Conservation (phyloP, 2,329 filamentous ascomycete genomes). For the Aspergillus luchuensis region DNA sequence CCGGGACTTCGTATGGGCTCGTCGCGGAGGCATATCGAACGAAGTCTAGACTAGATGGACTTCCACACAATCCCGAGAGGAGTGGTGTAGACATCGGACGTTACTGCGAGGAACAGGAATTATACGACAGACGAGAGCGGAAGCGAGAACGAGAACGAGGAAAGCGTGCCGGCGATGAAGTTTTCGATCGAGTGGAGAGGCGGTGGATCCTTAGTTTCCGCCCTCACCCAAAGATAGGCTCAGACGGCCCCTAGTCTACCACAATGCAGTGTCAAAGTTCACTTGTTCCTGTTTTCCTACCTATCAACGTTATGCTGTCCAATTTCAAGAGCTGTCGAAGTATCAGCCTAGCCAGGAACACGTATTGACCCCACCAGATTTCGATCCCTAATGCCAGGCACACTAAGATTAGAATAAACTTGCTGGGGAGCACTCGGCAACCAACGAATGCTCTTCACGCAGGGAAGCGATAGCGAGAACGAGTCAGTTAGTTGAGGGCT, state of each 20-base stretch:
- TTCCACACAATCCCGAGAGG: not conserved
- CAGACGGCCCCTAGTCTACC: no score
- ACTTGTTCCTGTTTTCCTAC: no score
- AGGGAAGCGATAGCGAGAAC: not conserved
- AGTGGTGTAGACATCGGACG: not conserved
- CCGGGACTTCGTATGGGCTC: slow-evolving; percentile 31
- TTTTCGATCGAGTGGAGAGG: not conserved
- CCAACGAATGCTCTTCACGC: not conserved
- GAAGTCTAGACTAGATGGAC: no score
- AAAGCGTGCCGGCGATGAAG: not conserved
- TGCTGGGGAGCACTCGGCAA: not conserved
- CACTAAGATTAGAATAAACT: no score
- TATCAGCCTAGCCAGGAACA: no score
- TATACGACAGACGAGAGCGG: not conserved
- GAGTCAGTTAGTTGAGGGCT: not conserved
- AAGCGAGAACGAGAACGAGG: not conserved
- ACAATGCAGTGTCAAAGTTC: no score
- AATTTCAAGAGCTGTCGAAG: no score
- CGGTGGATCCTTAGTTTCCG: not conserved
- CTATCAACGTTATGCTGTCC: no score
- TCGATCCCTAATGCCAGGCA: no score
- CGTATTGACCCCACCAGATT: no score
- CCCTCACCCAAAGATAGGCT: no score
- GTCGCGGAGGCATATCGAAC: slow-evolving; percentile 24
- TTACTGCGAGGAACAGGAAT: not conserved